Evolutionary conservation across 2,329 filamentous ascomycete species (phyloP).

Genomic region (Pyrenophora teres): DNA sequence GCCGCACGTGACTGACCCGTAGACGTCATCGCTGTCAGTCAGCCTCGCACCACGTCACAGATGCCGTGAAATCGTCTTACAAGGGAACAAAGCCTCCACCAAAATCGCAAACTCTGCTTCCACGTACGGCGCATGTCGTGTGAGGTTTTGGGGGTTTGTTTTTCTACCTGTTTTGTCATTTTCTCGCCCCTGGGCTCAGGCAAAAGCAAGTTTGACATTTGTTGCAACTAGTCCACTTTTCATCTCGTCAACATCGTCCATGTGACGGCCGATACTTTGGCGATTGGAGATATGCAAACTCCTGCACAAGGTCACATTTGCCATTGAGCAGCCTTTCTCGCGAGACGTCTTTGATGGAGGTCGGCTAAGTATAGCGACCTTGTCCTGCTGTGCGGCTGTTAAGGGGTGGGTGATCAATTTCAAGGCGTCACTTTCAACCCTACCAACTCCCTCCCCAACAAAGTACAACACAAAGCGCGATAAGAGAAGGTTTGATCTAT

Average conservation of each 20-base stretch:
- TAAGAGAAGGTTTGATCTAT: neutral
- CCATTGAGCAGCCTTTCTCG: neutral
- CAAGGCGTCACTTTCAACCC: neutral
- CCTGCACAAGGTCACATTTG: neutral
- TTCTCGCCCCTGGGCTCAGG: neutral
- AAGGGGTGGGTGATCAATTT: neutral
- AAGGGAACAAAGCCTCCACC: neutral
- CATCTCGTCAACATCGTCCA: constrained; percentile 9
- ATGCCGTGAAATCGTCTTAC: neutral
- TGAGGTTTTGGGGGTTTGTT: neutral
- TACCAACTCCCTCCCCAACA: neutral
- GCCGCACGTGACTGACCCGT: constrained; percentile 18
- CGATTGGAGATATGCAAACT: neutral
- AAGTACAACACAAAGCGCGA: neutral
- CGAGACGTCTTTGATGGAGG: neutral
- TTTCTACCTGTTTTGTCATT: neutral
- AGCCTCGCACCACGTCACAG: neutral
- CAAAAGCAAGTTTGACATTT: constrained; percentile 9
- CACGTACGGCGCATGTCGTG: neutral
- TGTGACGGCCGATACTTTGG: neutral
- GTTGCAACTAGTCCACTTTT: constrained; percentile 12
- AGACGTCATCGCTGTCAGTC: constrained; percentile 11
- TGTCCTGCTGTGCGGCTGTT: neutral
- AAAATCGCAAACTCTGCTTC: neutral
- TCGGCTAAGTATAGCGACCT: neutral